These are phyloP conservation scores for Ilyonectria sp. DNA, from an alignment of 2,329 filamentous ascomycete species.

Conservation along the genomic window DNA sequence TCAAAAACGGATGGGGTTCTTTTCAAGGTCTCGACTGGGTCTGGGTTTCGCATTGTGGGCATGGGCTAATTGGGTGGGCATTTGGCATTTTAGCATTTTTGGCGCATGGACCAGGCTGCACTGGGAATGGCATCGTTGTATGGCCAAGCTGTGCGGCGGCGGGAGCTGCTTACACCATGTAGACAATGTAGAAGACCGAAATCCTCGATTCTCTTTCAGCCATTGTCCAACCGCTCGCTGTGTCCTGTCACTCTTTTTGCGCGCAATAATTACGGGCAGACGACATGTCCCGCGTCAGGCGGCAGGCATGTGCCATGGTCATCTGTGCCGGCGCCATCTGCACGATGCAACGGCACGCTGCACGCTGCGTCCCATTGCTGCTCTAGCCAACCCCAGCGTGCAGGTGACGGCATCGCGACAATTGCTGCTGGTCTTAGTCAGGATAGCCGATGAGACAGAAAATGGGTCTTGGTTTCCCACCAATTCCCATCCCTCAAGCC, in stretches of 20 bases:
- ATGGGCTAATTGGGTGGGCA: not conserved
- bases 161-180: not conserved
- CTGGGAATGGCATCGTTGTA: constrained; percentile 20
- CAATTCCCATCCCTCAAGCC: not conserved
- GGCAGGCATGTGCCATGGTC: constrained; percentile 25
- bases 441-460: constrained; percentile 16
- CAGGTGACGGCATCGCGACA: constrained; percentile 12
- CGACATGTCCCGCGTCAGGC: constrained; percentile 23
- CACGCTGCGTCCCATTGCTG: not conserved
- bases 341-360: constrained; percentile 25
- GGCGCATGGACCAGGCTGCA: constrained; percentile 3
- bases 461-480: not conserved
- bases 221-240: constrained; percentile 2
- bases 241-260: not conserved
- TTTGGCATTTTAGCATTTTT: constrained; percentile 13
- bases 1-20: not conserved
- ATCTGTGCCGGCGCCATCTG: constrained; percentile 13
- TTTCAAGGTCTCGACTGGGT: not conserved
- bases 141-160: too few species aligned
- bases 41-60: constrained; percentile 14
- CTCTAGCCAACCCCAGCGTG: constrained; percentile 8
- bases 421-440: constrained; percentile 16
- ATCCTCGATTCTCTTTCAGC: too few species aligned
- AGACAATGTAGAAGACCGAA: not conserved
- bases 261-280: not conserved